Evolutionary conservation across 179 eudicot species (phyloP).

Genomic region (Heliamphora pulchella): DNA sequence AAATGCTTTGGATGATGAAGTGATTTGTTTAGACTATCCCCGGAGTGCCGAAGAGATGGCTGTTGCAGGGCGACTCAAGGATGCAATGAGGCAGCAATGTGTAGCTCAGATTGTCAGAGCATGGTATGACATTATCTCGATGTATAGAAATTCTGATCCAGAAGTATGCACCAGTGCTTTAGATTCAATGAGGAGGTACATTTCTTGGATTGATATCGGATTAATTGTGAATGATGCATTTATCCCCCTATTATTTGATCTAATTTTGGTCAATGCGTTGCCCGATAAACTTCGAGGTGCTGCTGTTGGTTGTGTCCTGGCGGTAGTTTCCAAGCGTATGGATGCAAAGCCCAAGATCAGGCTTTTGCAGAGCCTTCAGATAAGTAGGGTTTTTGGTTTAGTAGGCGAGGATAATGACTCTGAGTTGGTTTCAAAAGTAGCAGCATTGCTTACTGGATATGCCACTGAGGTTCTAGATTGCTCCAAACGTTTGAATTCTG

Average conservation of each 20-base stretch:
- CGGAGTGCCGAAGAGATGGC: constrained; percentile 56
- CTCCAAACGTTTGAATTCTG: constrained; percentile 49
- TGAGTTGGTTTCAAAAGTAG: constrained; percentile 65
- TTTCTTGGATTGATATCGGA: constrained; percentile 92
- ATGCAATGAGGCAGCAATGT: constrained; percentile 96
- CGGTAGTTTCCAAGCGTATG: constrained; percentile 85
- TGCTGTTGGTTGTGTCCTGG: constrained; percentile 67
- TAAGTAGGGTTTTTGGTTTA: constrained; percentile 66
- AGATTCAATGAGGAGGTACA: constrained; percentile 75
- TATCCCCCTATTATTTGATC: constrained; percentile 61
- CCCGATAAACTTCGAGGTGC: constrained; percentile 68
- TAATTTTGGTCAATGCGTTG: constrained; percentile 61
- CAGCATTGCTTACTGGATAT: constrained; percentile 78
- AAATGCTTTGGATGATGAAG: constrained; percentile 85
- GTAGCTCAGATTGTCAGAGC: constrained; percentile 65
- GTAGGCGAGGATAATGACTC: constrained; percentile 54
- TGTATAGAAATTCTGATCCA: constrained; percentile 66
- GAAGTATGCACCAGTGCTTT: constrained; percentile 63
- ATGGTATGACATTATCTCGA: constrained; percentile 67
- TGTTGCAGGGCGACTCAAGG: constrained; percentile 65
- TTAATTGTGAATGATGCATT: constrained; percentile 69
- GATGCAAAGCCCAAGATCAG: constrained; percentile 63
- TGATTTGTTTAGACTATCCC: constrained; percentile 83
- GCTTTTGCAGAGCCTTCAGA: constrained; percentile 66
- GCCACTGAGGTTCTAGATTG: constrained; percentile 81